Evolutionary conservation across 2,329 filamentous ascomycete genomes (phyloP), one percentile per base, ranked within the genome.

Genomic region (Aspergillus glaucus): DNA sequence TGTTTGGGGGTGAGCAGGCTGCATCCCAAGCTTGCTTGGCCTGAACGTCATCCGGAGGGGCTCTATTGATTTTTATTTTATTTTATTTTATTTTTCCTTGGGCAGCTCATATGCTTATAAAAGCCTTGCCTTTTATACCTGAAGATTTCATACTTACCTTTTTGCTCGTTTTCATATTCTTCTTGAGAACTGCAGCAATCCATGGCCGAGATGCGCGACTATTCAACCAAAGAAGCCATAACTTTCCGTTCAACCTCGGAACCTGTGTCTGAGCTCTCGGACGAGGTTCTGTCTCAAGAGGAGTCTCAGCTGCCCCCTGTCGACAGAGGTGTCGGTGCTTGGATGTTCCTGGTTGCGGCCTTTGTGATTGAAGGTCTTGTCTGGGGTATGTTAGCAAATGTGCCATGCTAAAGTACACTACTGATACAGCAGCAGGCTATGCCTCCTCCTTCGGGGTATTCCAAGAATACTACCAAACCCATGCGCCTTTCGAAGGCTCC

Each of bases 361-460:
- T 80, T 78, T 54, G 60, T 75, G 24, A 68, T 81, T 40, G 78
- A 81, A 59, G 75, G 72, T 22, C 63, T 80, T 2, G 71, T 80
- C 42, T 81, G 78, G 77, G 77, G 75, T 75, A 62, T 48, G 65
- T 54, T 40, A 30, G n/a, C 3, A 21, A 19, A 21, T 19, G 14
- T 42, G 19, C 19, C 17, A 22, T 21, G 21, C 21, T 12, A 24
- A 42, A 12, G 15, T n/a, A 21, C 8, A n/a, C 28, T 15, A 32
- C 32, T 36, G 10, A 36, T 15, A 37, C 7, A 22, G 6, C 14
- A 34, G 15, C 32, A 46, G 51, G 51, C 6, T 54, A 46, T 40
- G 41, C 47, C 14, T 47, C 49, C 6, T 28, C 46, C 3, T 48
- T 42, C 12, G 53, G 55, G 10, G 59, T 65, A n/a, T 65, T 65